phyloP scores from a whole-genome alignment of 306 rosid species.

The Casuarina glauca region DNA sequence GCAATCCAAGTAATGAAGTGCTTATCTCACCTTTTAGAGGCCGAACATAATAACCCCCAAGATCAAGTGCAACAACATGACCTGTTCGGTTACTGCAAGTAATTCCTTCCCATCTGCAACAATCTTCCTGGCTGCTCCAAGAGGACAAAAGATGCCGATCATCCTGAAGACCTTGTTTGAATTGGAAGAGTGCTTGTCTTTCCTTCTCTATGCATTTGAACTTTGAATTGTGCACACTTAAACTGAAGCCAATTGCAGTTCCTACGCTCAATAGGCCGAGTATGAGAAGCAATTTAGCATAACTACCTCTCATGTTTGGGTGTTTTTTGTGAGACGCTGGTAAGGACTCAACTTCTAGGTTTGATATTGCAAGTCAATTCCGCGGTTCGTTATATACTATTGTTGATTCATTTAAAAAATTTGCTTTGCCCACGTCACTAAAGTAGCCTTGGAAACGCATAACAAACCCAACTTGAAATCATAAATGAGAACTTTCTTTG shows the following conservation, averaged over 20 bases:
- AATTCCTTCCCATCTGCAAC: slow-evolving; percentile 35
- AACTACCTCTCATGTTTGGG: not conserved
- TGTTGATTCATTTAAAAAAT: too few species aligned
- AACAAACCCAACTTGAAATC: too few species aligned
- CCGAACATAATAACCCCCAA: not conserved
- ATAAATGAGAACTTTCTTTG: too few species aligned
- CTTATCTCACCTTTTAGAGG: slow-evolving; percentile 11
- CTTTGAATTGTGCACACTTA: not conserved
- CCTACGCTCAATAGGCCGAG: too few species aligned
- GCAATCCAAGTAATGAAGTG: slow-evolving; percentile 26
- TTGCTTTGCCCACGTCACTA: too few species aligned
- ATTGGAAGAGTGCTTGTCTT: slow-evolving; percentile 15
- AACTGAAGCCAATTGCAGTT: not conserved
- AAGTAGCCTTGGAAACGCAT: too few species aligned
- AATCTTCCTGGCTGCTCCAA: slow-evolving; percentile 8
- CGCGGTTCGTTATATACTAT: too few species aligned
- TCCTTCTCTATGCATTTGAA: slow-evolving; percentile 10
- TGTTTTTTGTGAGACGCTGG: too few species aligned
- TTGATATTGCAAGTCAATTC: too few species aligned
- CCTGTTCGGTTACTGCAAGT: slow-evolving; percentile 17
- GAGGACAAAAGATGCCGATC: not conserved
- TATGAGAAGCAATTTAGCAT: not conserved
- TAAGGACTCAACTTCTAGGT: too few species aligned
- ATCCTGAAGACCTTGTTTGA: slow-evolving; percentile 8
- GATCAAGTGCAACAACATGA: slow-evolving; percentile 30